phyloP scores from a whole-genome alignment of 306 rosid genomes.

The Inga leiocalycina region DNA sequence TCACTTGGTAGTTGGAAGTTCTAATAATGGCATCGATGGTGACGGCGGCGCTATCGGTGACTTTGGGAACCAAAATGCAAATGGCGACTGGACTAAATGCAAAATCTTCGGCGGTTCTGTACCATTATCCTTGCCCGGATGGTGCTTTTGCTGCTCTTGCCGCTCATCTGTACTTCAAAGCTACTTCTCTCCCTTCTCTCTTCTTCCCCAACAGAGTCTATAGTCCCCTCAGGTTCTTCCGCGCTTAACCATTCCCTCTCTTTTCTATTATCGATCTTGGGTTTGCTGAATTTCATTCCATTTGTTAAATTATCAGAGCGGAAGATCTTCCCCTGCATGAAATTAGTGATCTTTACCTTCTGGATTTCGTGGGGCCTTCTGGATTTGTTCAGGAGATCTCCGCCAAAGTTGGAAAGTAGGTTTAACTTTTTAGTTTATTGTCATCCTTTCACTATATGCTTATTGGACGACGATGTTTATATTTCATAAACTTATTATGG shows the following conservation, averaged over 20 bases:
- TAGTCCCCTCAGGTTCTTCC: constrained; percentile 49
- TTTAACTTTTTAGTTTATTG: neutral
- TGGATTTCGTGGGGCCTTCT: constrained; percentile 76
- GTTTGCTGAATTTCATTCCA: neutral
- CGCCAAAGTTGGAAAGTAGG: constrained; percentile 53
- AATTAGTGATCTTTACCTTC: constrained; percentile 68
- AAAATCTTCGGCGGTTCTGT: constrained; percentile 59
- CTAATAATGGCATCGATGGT: neutral
- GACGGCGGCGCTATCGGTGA: neutral
- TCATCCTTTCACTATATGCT: neutral
- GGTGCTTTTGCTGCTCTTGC: constrained; percentile 89
- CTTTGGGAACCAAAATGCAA: neutral
- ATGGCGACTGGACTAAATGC: neutral
- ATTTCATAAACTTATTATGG: neutral
- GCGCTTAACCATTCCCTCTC: neutral
- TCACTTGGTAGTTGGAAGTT: neutral
- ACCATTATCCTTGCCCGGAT: constrained; percentile 94
- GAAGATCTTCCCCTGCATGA: constrained; percentile 66
- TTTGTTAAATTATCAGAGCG: constrained; percentile 33
- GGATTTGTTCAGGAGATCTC: constrained; percentile 72
- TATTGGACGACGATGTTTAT: neutral
- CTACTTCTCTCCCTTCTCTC: constrained; percentile 49
- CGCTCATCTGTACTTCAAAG: constrained; percentile 82
- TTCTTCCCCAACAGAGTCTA: constrained; percentile 88
- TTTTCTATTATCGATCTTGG: neutral